Evolutionary conservation across 2,329 filamentous ascomycete genomes (phyloP).

Genomic region (Colletotrichum aenigma): DNA sequence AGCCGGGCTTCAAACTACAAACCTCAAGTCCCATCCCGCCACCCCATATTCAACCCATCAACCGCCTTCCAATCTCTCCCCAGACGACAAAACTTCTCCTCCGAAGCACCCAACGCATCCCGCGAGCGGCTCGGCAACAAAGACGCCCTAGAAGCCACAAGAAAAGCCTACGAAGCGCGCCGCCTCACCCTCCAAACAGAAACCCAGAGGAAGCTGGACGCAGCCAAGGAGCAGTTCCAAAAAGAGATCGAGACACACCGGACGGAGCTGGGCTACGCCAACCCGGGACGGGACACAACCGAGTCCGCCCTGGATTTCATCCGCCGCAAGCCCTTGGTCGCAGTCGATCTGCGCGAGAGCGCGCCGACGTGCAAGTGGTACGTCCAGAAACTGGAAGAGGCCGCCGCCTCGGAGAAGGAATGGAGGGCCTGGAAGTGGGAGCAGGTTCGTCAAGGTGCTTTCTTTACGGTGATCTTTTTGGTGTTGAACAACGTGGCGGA

Average conservation of each 20-base stretch:
- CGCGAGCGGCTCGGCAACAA: accelerated
- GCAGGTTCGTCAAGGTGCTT: neutral
- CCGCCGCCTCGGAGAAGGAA: neutral
- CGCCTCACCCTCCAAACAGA: neutral
- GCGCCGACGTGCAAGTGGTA: neutral
- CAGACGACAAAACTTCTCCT: neutral
- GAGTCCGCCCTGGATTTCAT: neutral
- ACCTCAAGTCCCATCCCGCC: neutral
- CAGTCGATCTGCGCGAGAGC: neutral
- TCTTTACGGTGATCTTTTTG: neutral
- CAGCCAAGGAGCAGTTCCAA: neutral
- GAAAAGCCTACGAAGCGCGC: neutral
- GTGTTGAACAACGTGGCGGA: neutral
- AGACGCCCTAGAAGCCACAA: neutral
- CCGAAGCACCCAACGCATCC: accelerated
- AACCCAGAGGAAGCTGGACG: neutral
- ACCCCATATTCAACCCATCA: accelerated
- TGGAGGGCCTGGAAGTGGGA: neutral
- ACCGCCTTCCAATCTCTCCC: neutral
- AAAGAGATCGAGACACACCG: accelerated
- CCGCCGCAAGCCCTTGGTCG: neutral
- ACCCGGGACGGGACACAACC: neutral
- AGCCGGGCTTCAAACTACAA: accelerated
- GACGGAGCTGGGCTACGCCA: accelerated
- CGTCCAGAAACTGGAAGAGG: neutral